A percentile compares a stretch with the other conserved stretches of the same genome.
phyloP scores from a whole-genome alignment of 2,329 filamentous ascomycete species.

The Aspergillus puulaauensis region DNA sequence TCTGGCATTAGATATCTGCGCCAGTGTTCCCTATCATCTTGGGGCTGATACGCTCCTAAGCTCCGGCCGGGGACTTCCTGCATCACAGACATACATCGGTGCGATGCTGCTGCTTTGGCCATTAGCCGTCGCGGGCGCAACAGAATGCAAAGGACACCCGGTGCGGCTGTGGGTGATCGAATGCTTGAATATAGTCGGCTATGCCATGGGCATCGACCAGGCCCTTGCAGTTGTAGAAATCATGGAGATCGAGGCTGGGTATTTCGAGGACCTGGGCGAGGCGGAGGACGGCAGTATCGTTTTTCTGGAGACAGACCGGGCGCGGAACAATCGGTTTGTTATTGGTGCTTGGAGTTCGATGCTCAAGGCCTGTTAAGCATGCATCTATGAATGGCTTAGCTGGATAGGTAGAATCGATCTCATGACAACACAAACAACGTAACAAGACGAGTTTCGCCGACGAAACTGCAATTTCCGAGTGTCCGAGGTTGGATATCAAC shows the following conservation, averaged over 20 bases:
- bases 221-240: conserved; percentile 25
- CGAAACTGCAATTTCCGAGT: too few species aligned
- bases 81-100: conserved; percentile 29
- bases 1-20: conserved; percentile 37
- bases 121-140: conserved; percentile 34
- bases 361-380: not conserved
- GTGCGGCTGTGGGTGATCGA: conserved; percentile 34
- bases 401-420: too few species aligned
- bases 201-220: conserved; percentile 38
- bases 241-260: not conserved
- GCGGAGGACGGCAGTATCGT: not conserved
- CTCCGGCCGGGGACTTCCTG: conserved; percentile 3
- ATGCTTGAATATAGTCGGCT: conserved; percentile 33
- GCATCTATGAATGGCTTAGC: too few species aligned
- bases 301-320: not conserved
- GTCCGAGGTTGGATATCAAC: too few species aligned
- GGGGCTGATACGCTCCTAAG: conserved; percentile 17
- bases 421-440: too few species aligned
- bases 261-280: not conserved
- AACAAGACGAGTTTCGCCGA: too few species aligned
- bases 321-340: not conserved
- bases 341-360: not conserved
- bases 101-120: conserved; percentile 38
- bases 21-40: conserved; percentile 36
- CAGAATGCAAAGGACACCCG: conserved; percentile 25